phyloP scores from a whole-genome alignment of 2,329 filamentous ascomycete species.

The Botrytis cinerea region DNA sequence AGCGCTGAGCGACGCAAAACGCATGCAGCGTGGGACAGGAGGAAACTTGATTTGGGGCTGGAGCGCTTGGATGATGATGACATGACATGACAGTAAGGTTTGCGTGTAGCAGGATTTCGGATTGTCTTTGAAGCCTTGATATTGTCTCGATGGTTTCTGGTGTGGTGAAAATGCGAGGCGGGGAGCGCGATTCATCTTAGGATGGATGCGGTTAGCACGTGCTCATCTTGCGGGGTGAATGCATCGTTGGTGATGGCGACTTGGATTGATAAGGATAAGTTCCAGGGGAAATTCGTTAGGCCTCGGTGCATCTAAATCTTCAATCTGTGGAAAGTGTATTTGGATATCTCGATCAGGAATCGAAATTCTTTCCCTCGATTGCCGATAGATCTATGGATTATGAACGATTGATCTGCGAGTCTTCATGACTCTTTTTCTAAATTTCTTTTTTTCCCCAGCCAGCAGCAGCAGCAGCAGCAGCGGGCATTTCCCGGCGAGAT shows the following conservation, averaged over 20 bases:
- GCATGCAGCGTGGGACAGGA: background rate
- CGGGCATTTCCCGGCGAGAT: background rate
- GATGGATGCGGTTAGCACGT: background rate
- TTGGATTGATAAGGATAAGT: constrained; percentile 16
- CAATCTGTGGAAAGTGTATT: constrained; percentile 3
- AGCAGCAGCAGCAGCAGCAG: background rate
- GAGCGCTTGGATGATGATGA: background rate
- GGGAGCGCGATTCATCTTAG: background rate
- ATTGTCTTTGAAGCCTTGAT: background rate
- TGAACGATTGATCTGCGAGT: background rate
- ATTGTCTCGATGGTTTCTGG: background rate
- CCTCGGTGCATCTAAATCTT: constrained; percentile 18
- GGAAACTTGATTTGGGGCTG: constrained; percentile 7
- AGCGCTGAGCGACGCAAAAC: background rate
- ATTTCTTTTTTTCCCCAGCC: background rate
- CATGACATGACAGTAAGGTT: background rate
- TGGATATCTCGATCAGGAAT: background rate
- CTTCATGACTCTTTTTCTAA: background rate
- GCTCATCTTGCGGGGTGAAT: background rate
- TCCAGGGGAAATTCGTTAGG: background rate
- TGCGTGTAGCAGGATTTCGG: background rate
- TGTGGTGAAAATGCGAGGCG: background rate
- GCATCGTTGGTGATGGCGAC: background rate
- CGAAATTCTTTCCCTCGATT: background rate
- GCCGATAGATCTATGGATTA: background rate